A percentile compares a stretch with the other conserved stretches of the same genome.
These are phyloP conservation scores for Phytophthora palmivora DNA, from an alignment of 352 stramenopile species.

Conservation along the genomic window DNA sequence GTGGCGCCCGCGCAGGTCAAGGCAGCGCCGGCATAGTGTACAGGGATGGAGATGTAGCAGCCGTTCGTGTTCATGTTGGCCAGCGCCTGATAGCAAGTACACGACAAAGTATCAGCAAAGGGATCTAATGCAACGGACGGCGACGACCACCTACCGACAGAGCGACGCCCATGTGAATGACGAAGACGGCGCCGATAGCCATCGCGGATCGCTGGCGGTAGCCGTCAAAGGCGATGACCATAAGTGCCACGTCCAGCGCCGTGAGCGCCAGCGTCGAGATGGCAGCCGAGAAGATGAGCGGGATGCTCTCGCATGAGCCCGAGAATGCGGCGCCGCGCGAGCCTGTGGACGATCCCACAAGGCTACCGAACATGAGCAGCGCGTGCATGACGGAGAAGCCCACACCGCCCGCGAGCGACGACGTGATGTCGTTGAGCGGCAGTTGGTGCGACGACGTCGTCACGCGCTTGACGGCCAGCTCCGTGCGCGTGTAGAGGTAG, in stretches of 20 bases:
- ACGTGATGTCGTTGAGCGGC: conserved; percentile 87
- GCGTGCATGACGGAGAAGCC: conserved; percentile 87
- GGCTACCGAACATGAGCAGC: conserved; percentile 86
- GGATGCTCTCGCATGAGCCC: conserved; percentile 70
- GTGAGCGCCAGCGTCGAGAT: conserved; percentile 81
- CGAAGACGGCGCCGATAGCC: conserved; percentile 56
- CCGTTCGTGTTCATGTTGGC: conserved; percentile 83
- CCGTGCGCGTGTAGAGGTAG: conserved; percentile 77
- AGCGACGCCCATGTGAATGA: conserved; percentile 79
- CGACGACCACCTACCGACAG: conserved; percentile 60
- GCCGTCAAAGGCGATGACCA: conserved; percentile 84
- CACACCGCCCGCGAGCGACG: conserved; percentile 77
- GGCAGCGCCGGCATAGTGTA: conserved; percentile 73
- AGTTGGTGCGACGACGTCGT: conserved; percentile 80
- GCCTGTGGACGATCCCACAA: conserved; percentile 73
- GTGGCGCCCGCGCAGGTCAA: conserved; percentile 54
- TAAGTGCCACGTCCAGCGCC: conserved; percentile 79
- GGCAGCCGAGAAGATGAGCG: conserved; percentile 72
- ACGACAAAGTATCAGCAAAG: conserved; percentile 12
- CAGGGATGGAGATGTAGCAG: conserved; percentile 76
- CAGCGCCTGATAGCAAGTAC: conserved; percentile 42
- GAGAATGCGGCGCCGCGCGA: conserved; percentile 79
- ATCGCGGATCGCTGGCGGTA: conserved; percentile 71
- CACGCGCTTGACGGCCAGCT: conserved; percentile 77
- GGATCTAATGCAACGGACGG: background rate